Evolutionary conservation across 2,329 filamentous ascomycete species (phyloP).

Genomic region (Cladophialophora immunda): DNA sequence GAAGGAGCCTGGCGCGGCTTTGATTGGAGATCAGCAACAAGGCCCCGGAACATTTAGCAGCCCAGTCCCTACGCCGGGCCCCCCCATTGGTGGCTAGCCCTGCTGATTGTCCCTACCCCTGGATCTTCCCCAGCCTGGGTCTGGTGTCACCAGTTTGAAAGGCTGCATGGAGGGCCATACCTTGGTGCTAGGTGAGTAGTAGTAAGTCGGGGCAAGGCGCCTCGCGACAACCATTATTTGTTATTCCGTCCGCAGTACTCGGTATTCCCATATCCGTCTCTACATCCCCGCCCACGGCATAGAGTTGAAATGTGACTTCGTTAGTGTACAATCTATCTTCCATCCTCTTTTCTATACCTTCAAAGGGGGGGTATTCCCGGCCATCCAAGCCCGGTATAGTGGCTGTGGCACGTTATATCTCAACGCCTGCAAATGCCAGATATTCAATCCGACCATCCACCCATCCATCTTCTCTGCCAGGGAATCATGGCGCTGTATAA

Average conservation of each 20-base stretch:
- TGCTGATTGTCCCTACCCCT: constrained; percentile 26
- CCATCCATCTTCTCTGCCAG: background rate
- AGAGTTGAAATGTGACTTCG: constrained; percentile 25
- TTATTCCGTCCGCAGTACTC: no score
- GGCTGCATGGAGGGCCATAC: background rate
- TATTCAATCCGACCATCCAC: constrained; percentile 3
- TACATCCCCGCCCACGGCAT: background rate
- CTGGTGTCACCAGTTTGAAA: background rate
- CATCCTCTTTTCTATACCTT: constrained; percentile 16
- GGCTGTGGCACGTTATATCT: constrained; percentile 7
- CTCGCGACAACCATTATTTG: no score
- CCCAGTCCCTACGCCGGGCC: background rate
- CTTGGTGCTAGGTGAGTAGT: no score
- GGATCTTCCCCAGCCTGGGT: constrained; percentile 31
- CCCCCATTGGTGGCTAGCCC: background rate
- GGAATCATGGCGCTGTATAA: background rate
- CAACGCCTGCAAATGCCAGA: constrained; percentile 18
- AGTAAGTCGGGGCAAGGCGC: no score
- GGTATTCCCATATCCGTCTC: no score
- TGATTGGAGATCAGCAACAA: constrained; percentile 33
- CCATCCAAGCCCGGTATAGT: constrained; percentile 10
- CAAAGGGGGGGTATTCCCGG: constrained; percentile 15
- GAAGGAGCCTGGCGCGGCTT: constrained; percentile 7
- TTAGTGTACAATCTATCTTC: constrained; percentile 31
- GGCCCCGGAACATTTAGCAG: constrained; percentile 11